Evolutionary conservation across 2,329 filamentous ascomycete genomes (phyloP).

Genomic region (Ophiosphaerella korrae): DNA sequence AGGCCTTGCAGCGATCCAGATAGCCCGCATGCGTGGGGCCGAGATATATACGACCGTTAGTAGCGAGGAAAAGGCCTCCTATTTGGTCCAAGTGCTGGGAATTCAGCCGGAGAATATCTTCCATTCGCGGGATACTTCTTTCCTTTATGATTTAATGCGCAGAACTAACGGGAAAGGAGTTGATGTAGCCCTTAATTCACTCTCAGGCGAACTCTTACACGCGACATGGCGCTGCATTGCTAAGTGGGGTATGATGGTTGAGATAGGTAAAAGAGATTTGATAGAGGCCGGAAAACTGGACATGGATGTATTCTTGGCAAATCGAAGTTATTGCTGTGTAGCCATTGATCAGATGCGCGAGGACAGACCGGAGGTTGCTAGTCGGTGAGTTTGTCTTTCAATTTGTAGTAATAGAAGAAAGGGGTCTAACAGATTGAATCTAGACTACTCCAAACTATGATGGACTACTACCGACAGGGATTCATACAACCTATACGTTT

Average conservation of each 20-base stretch:
- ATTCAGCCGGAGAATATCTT: conserved; percentile 40
- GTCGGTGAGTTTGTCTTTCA: too few species aligned
- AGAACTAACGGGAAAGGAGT: conserved; percentile 39
- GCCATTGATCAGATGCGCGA: background rate
- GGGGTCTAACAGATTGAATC: background rate
- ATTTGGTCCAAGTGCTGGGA: conserved; percentile 17
- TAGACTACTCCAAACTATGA: background rate
- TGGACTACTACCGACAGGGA: conserved; percentile 5
- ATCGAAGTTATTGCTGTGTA: background rate
- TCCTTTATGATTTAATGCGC: conserved; percentile 23
- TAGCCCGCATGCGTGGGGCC: conserved; percentile 5
- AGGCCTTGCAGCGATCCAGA: conserved; percentile 13
- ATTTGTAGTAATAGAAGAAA: background rate
- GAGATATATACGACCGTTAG: conserved; percentile 23
- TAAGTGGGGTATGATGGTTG: conserved; percentile 19
- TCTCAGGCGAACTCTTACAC: conserved; percentile 31
- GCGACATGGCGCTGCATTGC: conserved; percentile 54
- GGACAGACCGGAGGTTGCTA: background rate
- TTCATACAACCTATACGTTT: conserved; percentile 6
- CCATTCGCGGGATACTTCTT: conserved; percentile 26
- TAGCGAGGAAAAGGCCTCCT: conserved; percentile 19
- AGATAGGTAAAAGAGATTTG: conserved; percentile 27
- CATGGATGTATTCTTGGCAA: conserved; percentile 5
- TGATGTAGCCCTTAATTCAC: conserved; percentile 41
- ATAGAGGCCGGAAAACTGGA: conserved; percentile 7